Conservation (phyloP, 345 rosid genomes). For the Conringia planisiliqua region DNA sequence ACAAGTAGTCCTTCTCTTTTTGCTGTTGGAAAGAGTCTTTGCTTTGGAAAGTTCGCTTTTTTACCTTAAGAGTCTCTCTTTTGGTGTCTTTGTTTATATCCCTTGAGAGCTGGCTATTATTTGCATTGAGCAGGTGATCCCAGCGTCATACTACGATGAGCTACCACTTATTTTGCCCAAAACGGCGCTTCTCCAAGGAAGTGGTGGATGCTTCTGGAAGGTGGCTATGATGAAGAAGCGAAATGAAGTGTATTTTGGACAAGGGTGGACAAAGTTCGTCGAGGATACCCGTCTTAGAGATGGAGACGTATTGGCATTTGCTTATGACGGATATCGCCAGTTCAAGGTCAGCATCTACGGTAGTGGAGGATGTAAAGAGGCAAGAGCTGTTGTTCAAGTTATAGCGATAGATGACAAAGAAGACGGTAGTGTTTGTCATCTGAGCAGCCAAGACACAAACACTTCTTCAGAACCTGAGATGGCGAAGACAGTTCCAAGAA, state of each 20-base stretch:
- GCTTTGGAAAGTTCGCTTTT: background rate
- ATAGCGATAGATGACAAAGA: background rate
- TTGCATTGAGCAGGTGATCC: constrained; percentile 3
- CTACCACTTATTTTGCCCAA: constrained; percentile 13
- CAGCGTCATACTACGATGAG: constrained; percentile 1
- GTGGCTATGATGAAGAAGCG: background rate
- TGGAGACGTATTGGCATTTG: background rate
- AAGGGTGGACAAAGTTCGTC: background rate
- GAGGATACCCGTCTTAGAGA: background rate
- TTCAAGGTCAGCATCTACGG: background rate
- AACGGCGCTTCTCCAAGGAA: constrained; percentile 22
- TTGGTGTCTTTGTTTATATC: background rate
- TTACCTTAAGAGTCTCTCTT: background rate
- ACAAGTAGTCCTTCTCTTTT: too few relatives aligned
- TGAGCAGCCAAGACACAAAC: background rate
- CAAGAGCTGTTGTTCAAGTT: background rate
- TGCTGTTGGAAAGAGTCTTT: too few relatives aligned
- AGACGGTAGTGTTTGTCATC: background rate
- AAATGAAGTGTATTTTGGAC: background rate
- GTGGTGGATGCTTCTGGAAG: constrained; percentile 17
- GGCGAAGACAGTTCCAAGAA: background rate
- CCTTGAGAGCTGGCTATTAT: background rate
- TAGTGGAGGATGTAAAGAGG: background rate
- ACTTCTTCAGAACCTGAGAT: background rate
- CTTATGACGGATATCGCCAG: background rate